Conservation (phyloP, 352 stramenopile species). For the Blastocystis sp. region DNA sequence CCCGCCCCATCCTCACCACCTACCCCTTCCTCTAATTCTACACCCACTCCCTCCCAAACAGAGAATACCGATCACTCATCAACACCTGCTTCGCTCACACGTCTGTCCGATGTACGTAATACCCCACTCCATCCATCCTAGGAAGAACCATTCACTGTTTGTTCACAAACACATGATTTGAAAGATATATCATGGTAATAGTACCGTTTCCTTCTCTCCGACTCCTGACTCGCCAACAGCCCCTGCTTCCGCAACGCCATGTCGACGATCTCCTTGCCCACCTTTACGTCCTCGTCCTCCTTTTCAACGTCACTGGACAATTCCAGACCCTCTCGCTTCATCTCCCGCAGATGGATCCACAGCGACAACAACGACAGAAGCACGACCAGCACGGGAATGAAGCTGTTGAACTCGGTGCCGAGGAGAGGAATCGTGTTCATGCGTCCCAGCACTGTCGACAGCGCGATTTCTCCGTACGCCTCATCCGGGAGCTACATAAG, state of each 20-base stretch:
- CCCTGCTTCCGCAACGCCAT: neutral
- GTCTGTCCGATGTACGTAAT: no score
- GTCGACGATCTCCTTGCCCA: neutral
- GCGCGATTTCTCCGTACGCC: neutral
- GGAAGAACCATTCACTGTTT: neutral
- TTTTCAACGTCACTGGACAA: neutral
- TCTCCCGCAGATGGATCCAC: neutral
- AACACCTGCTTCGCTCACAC: no score
- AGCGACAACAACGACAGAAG: neutral
- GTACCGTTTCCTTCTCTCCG: neutral
- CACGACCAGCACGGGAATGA: neutral
- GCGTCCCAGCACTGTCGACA: neutral
- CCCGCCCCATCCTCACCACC: no score
- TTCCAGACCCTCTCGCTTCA: neutral
- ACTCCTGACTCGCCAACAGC: neutral
- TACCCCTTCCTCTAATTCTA: no score
- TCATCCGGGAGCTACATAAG: neutral
- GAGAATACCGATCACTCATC: no score
- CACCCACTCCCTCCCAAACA: no score
- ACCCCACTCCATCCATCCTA: no score
- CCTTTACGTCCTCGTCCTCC: neutral
- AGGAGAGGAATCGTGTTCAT: conserved; percentile 19
- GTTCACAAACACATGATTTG: neutral
- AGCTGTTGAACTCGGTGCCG: neutral
- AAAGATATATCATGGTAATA: neutral